Evolutionary conservation across 2,329 filamentous ascomycete species (phyloP), one percentile per base, ranked within the genome.

Genomic region (Knoxdaviesia capensis): DNA sequence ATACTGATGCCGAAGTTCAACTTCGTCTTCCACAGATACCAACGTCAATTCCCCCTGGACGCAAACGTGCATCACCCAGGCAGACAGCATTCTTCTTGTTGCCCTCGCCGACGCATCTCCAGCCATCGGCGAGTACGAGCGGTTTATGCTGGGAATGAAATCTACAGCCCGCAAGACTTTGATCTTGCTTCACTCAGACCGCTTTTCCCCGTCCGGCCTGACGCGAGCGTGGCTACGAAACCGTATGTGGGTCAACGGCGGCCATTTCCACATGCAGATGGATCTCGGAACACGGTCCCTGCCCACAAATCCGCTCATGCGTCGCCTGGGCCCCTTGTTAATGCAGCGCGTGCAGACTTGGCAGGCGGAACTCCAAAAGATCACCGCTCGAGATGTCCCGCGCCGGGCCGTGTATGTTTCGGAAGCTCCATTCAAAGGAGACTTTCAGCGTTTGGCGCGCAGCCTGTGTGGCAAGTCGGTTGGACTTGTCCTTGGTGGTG

Each of bases 1-100:
- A 43, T 40, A 33, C n/a, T 34, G 32, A 42, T 46, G 49, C 58
- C 30, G 28, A 31, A 34, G 8, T 31, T 34, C 63, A 53, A 59
- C 47, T 45, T 44, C 39, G 9, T 38, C 42, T 47, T 31, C n/a
- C 42, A 45, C 41, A 79, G 90, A 98, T 57, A 98, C 92, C 5
- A 94, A 78, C 46, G 90, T 96, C 51, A 96, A 94, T 52, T 85
- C 92, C 2, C 87, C 88, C 0, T 98, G 90, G 90, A 98, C 92
- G 1, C 86, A 94, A 53, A 96, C 90, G 0, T 98, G 92, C 56
- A 94, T 98, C 48, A 80, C 81, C 10, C 90, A 98, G 59, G 90
- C 90, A 2, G 90, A 98, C 59, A 94, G 87, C 50, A 94, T 98
- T 48, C 68, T 98, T 6, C 68, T 98, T 6, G 85, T 98, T 31